Evolutionary conservation across 768 basidiomycete genomes (phyloP), one percentile per base, ranked within the genome.

Genomic region (Antrodiella citrinella): DNA sequence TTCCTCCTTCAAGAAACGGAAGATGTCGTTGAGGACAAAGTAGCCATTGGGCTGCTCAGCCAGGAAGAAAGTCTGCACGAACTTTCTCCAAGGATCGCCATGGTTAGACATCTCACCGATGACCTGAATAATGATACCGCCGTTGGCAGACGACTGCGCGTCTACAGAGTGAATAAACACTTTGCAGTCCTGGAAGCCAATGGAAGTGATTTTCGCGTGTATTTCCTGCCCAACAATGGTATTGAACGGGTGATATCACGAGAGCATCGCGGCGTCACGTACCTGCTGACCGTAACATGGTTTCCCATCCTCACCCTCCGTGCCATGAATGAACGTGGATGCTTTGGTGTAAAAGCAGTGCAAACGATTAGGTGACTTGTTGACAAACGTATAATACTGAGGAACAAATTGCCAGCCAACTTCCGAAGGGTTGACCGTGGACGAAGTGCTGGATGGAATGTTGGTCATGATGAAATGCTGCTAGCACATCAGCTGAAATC

Each of bases 381-480:
- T 96, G 68, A 99, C 87, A 76, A 90, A 95, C 61, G 90, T 95
- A 74, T 99, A 99, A 74, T 98, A 98, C 71, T 99, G 94, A 45
- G 92, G 91, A 59, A 96, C 93, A 73, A 97, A 97, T 72, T 97
- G 93, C 92, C 93, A 97, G 71, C 94, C 93, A 65, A 97, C 94
- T 74, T 96, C 91, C 60, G 85, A 91, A 69, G 88, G 88, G 74
- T 85, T 73, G 74, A 89, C 83, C 64, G 75, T 78, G 44, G 57
- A 23, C 15, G 30, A 35, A 7, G 30, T 35, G 20, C 53, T 47
- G 50, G 50, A 47, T n/a, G 15, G 7, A 22, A n/a, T 40, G 59
- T 60, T 64, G 51, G 62, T 64, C 58, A 59, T 63, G 56, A 54
- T 59, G 52, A 40, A 15, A 35, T 35, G 30, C 30, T 35, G 30